Percentiles rank a stretch among this genome's conserved stretches.
Evolutionary conservation across 129 eudicot species (phyloP).

Genomic region (carrot (Daucus carota)): DNA sequence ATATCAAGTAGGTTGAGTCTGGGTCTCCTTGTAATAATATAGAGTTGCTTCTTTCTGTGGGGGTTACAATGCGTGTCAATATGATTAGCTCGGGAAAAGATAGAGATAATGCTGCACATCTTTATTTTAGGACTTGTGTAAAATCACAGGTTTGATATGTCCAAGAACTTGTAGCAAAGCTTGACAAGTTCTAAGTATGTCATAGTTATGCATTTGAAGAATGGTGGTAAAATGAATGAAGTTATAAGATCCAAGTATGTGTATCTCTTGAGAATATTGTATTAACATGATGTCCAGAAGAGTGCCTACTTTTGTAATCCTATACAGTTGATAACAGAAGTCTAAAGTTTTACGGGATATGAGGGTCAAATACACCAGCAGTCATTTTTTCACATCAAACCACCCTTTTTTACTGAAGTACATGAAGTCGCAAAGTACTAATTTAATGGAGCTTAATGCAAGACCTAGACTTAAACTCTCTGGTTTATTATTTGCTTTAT

Average conservation of each 20-base stretch:
- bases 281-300: neutral
- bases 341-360: neutral
- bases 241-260: neutral
- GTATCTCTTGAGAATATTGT: neutral
- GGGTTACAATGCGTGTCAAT: neutral
- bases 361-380: neutral
- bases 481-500: neutral
- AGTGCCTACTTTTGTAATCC: neutral
- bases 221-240: neutral
- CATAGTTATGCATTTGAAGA: neutral
- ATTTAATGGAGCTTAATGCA: neutral
- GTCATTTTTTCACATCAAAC: neutral
- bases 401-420: neutral
- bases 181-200: neutral
- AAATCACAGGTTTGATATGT: neutral
- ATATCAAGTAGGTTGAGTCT: neutral
- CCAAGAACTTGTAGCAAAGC: neutral
- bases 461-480: neutral
- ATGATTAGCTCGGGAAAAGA: neutral
- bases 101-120: neutral
- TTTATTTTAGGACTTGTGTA: neutral
- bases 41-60: neutral
- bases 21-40: neutral
- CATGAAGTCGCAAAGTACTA: neutral
- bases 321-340: neutral